A percentile compares a stretch with the other conserved stretches of the same genome.
Evolutionary conservation across 371 early-diverging fungal species (phyloP).

Genomic region (Batkoa obscura): DNA sequence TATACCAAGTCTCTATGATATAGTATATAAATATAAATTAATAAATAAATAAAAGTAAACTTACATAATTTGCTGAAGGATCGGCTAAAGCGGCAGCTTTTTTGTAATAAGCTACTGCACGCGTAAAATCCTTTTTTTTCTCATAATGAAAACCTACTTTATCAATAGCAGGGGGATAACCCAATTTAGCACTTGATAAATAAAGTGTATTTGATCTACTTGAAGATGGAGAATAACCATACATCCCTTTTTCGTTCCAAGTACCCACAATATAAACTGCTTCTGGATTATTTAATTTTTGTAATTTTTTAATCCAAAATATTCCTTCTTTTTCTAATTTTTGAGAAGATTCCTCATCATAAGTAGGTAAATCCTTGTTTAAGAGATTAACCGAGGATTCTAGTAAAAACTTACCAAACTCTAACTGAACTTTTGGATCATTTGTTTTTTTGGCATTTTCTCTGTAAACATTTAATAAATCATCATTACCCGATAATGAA

Average conservation of each 20-base stretch:
- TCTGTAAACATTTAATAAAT: slow-evolving; percentile 22
- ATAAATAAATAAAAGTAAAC: slow-evolving; percentile 6
- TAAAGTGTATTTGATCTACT: slow-evolving; percentile 23
- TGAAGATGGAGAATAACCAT: slow-evolving; percentile 26
- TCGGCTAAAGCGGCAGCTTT: slow-evolving; percentile 52
- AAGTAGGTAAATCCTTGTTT: not conserved
- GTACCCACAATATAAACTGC: slow-evolving; percentile 43
- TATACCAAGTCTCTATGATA: slow-evolving; percentile 24
- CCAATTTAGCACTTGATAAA: slow-evolving; percentile 17
- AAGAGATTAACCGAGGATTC: not conserved
- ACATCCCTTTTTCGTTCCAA: slow-evolving; percentile 43
- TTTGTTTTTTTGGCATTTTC: slow-evolving; percentile 23
- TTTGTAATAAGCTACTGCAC: slow-evolving; percentile 51
- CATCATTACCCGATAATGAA: not conserved
- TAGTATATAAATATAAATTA: not conserved
- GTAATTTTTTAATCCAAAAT: slow-evolving; percentile 47
- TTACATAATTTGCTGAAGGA: slow-evolving; percentile 45
- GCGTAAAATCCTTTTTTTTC: slow-evolving; percentile 30
- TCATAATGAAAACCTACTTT: slow-evolving; percentile 28
- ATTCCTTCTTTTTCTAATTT: slow-evolving; percentile 9
- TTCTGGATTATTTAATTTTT: slow-evolving; percentile 40
- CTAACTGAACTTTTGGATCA: slow-evolving; percentile 4
- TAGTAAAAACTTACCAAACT: slow-evolving; percentile 4
- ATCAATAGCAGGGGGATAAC: slow-evolving; percentile 16
- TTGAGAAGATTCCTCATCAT: not conserved